Conservation (phyloP, 257 asterid species). For the Nicotiana otophora region DNA sequence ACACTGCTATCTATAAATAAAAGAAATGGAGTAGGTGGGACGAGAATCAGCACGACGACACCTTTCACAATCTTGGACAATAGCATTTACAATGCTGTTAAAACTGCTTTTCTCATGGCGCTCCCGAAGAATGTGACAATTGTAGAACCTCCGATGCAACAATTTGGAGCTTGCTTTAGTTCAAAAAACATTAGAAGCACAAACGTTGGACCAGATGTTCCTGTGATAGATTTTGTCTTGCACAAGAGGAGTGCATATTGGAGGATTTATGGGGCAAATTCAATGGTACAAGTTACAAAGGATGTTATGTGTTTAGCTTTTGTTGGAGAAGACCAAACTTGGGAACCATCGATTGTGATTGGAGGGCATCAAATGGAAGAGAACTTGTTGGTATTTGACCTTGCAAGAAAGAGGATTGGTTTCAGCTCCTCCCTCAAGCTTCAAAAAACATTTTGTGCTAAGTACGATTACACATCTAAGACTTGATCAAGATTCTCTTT, state of each 20-base stretch:
- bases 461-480: constrained; percentile 12
- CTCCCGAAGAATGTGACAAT: constrained; percentile 31
- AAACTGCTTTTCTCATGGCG: constrained; percentile 39
- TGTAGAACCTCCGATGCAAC: constrained; percentile 22
- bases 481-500: neutral
- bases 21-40: constrained; percentile 41
- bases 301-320: constrained; percentile 10
- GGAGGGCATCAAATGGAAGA: constrained; percentile 19
- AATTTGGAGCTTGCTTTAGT: constrained; percentile 49
- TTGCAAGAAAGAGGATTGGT: constrained; percentile 3
- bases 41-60: constrained; percentile 41
- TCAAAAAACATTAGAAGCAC: constrained; percentile 9
- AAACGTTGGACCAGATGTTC: neutral
- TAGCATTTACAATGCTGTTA: constrained; percentile 36
- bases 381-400: constrained; percentile 12
- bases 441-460: neutral
- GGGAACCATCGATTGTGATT: constrained; percentile 14
- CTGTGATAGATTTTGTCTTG: neutral
- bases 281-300: constrained; percentile 2
- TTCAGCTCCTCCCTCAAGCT: constrained; percentile 3
- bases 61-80: constrained; percentile 38
- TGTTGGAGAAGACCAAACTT: constrained; percentile 6
- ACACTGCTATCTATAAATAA: constrained; percentile 31
- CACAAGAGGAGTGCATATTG: neutral
- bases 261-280: constrained; percentile 13